Evolutionary conservation across 73 alveolate species (phyloP).

Genomic region (Stentor roeselii): DNA sequence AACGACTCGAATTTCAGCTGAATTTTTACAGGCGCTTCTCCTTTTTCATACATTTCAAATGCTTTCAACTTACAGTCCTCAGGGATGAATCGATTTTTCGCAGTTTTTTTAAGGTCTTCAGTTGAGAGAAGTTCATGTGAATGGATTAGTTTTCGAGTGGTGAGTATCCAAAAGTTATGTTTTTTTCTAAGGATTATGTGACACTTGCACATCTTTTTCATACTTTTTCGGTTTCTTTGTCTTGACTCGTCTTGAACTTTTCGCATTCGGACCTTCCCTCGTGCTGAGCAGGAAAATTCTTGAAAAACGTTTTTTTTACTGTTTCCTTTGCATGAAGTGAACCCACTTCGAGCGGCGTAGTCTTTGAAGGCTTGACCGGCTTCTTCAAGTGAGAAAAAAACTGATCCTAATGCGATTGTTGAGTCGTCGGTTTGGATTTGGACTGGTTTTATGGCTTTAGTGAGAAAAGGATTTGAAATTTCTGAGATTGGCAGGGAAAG

Average conservation of each 20-base stretch:
- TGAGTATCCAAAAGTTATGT: neutral
- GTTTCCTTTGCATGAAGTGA: constrained; percentile 12
- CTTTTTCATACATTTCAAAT: neutral
- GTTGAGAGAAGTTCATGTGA: neutral
- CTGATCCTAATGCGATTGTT: neutral
- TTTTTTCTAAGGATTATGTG: constrained; percentile 9
- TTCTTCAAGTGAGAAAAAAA: neutral
- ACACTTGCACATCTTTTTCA: constrained; percentile 19
- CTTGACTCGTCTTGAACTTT: constrained; percentile 8
- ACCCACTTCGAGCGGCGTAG: constrained; percentile 1
- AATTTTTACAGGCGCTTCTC: constrained; percentile 15
- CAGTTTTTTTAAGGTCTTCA: constrained; percentile 19
- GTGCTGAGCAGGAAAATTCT: constrained; percentile 24
- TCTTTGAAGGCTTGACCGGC: constrained; percentile 20
- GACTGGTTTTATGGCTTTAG: neutral
- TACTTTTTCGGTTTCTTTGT: constrained; percentile 18
- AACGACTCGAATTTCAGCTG: neutral
- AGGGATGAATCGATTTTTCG: constrained; percentile 15
- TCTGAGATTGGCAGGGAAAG: neutral
- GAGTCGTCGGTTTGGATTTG: neutral
- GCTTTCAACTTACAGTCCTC: constrained; percentile 3
- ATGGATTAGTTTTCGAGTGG: neutral
- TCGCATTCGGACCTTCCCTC: constrained; percentile 27
- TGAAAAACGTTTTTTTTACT: constrained; percentile 10
- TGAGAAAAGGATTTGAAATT: neutral